Base-by-base conservation (phyloP, 2,329 filamentous ascomycete species). In the Trichoderma aggressivum region DNA sequence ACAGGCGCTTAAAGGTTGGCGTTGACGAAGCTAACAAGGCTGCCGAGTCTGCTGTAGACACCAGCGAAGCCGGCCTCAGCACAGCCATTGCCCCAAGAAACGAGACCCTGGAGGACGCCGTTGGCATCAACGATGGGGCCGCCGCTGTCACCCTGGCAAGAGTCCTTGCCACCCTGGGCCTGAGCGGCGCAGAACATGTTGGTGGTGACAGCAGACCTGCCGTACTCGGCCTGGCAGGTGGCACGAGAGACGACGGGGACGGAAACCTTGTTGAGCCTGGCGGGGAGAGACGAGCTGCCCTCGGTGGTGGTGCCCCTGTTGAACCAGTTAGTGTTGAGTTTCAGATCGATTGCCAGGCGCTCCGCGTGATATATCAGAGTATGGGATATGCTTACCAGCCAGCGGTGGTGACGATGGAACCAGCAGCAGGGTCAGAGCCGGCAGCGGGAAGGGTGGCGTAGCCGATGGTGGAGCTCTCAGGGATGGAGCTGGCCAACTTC, bases 111-210 rank as follows among this genome's bases (percentile, higher is more conserved):
- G 28, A 80, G 67, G 14, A 68, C 72, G 2, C 73, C 69, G 34
- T 61, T 71, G 72, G 74, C 70, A 36, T 78, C 73, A 34, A 80
- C 73, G 16, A 80, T 74, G 55, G 79, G 79, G 55, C 79, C 79
- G 43, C 79, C 79, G 18, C 74, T 77, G 75, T 80, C 79, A 21
- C 78, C 78, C 34, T 75, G 74, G 78, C 79, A 80, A 18, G 79
- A 75, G 72, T 80, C 79, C 73, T 75, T 77, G 47, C 77, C 78
- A 14, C 79, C 79, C 5, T 62, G 58, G 3, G 73, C 16, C 11
- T 74, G 34, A 11, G 78, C 79, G 58, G 79, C 79, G 74, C 79
- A 80, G 75, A 80, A 75, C 79, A 80, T 80, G 75, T 74, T 74
- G 71, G 68, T 69, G 61, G 78, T 79, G 70, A 80, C 70, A n/a